A percentile compares a stretch with the other conserved stretches of the same genome.
Conservation (phyloP, 257 asterid species). For the Fraxinus excelsior region DNA sequence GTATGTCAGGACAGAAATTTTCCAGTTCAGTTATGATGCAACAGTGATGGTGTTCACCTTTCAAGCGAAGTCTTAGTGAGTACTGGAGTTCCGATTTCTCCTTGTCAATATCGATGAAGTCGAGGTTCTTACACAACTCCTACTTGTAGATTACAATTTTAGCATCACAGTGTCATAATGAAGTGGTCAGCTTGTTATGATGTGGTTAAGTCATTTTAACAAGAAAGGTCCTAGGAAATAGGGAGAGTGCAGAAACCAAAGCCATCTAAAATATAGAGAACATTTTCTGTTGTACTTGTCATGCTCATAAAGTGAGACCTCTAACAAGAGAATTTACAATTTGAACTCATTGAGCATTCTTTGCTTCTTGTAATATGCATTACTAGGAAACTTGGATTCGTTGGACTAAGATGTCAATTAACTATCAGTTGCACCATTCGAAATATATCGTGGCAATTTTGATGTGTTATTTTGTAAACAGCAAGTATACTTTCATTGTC, state of each 20-base stretch:
- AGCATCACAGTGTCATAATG: neutral
- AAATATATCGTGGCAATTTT: neutral
- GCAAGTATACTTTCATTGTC: neutral
- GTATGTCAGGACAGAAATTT: neutral
- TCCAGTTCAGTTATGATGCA: neutral
- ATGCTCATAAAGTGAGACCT: neutral
- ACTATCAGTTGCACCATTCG: neutral
- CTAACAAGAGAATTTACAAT: neutral
- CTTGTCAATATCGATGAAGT: neutral
- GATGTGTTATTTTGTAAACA: neutral
- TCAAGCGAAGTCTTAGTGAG: neutral
- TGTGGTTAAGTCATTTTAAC: neutral
- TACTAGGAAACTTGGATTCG: neutral
- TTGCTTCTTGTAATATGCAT: neutral
- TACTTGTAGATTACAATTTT: slow-evolving; percentile 4
- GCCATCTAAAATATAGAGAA: neutral
- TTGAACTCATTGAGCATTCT: neutral
- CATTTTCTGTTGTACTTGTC: neutral
- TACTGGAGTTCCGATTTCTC: neutral
- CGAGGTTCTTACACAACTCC: neutral
- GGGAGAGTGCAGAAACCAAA: neutral
- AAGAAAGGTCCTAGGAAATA: neutral
- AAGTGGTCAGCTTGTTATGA: neutral
- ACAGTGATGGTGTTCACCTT: neutral
- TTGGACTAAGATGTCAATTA: neutral